Conservation (phyloP, 345 rosid species). For the Nasturtium officinale region DNA sequence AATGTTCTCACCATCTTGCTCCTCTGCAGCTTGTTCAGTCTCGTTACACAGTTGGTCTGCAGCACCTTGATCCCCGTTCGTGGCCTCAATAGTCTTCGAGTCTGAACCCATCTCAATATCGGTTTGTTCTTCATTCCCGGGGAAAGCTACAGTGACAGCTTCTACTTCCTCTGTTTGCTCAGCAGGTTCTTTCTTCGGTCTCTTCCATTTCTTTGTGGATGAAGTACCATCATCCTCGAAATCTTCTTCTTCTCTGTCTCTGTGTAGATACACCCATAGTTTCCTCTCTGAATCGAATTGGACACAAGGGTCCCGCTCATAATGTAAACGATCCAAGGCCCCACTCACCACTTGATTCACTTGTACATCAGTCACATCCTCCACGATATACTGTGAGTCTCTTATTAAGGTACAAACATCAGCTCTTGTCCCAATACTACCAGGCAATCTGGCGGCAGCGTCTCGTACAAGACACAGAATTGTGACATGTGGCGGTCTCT, state of each 20-base stretch:
- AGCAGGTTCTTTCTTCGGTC: constrained; percentile 85
- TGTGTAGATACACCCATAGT: constrained; percentile 94
- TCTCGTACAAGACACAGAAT: constrained; percentile 98
- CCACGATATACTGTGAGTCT: constrained; percentile 89
- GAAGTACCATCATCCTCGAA: constrained; percentile 99
- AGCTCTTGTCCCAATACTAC: constrained; percentile 99
- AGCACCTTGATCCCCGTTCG: constrained; percentile 53
- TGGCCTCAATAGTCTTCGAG: constrained; percentile 58
- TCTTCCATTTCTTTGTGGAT: constrained; percentile 99
- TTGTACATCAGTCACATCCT: constrained; percentile 91
- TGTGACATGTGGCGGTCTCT: constrained; percentile 99
- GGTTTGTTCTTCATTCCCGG: constrained; percentile 59
- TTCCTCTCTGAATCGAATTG: constrained; percentile 92
- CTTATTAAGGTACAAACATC: constrained; percentile 98
- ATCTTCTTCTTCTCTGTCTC: constrained; percentile 99
- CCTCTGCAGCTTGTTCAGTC: constrained; percentile 58
- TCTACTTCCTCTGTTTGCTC: constrained; percentile 80
- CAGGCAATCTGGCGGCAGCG: constrained; percentile 96
- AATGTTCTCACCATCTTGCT: constrained; percentile 46
- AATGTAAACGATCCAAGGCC: constrained; percentile 97
- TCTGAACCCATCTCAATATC: constrained; percentile 72
- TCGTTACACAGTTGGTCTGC: constrained; percentile 47
- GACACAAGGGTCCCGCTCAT: constrained; percentile 99
- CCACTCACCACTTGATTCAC: constrained; percentile 97
- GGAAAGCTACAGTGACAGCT: constrained; percentile 67